Evolutionary conservation across 2,329 filamentous ascomycete species (phyloP).

Genomic region (Cladosporium sp.): DNA sequence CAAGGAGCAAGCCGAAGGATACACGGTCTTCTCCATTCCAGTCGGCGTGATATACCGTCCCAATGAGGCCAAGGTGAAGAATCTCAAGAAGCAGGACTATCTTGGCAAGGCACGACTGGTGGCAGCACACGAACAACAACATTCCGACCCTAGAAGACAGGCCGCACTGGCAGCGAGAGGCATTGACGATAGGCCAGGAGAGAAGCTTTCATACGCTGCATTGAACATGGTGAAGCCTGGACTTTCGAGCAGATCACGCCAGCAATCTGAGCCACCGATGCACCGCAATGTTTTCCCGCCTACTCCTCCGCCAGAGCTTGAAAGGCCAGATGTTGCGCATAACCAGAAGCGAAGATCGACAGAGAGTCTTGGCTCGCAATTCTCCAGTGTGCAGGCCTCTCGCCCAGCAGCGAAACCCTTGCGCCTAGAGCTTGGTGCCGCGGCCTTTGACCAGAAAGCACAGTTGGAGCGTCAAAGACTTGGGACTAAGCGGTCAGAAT

Average conservation of each 20-base stretch:
- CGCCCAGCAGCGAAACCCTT: constrained; percentile 48
- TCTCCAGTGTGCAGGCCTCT: constrained; percentile 37
- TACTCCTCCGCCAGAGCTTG: constrained; percentile 93
- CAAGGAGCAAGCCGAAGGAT: constrained; percentile 89
- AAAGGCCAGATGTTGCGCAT: constrained; percentile 43
- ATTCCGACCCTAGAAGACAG: constrained; percentile 31
- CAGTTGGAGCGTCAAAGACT: constrained; percentile 44
- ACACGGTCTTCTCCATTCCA: constrained; percentile 97
- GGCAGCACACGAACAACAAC: constrained; percentile 57
- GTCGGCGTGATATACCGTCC: constrained; percentile 93
- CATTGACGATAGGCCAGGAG: constrained; percentile 77
- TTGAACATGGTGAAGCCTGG: constrained; percentile 90
- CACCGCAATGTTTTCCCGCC: constrained; percentile 86
- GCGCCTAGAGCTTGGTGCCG: constrained; percentile 50
- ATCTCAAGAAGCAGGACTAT: constrained; percentile 96
- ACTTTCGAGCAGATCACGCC: constrained; percentile 70
- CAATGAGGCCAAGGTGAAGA: constrained; percentile 97
- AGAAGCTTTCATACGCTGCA: constrained; percentile 87
- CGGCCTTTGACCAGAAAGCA: constrained; percentile 47
- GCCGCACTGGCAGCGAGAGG: constrained; percentile 46
- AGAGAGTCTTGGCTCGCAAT: constrained; percentile 49
- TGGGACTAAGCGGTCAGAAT: constrained; percentile 41
- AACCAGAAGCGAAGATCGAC: constrained; percentile 36
- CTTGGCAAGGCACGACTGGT: constrained; percentile 93
- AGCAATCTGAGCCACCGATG: constrained; percentile 80